These are phyloP conservation scores for Mucor circinelloides DNA, from an alignment of 371 early-diverging fungal genomes.

Conservation along the genomic window DNA sequence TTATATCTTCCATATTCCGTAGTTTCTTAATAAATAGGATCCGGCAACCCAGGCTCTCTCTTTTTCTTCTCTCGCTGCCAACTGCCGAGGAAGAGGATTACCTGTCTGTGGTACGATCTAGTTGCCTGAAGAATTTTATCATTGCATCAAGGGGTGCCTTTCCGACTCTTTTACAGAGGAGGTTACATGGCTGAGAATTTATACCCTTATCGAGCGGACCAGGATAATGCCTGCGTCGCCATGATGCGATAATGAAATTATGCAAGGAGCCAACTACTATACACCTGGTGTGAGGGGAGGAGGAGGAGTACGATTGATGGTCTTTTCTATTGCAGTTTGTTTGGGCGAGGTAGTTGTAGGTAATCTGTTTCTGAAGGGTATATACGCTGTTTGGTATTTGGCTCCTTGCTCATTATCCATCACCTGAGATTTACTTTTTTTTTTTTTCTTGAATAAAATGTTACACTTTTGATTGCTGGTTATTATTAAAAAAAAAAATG, in stretches of 20 bases:
- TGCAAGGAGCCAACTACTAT: neutral
- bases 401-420: slow-evolving; percentile 1
- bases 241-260: slow-evolving; percentile 24
- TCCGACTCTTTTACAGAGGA: neutral
- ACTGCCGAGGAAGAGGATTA: neutral
- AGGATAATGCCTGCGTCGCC: slow-evolving; percentile 32
- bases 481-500: neutral
- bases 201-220: slow-evolving; percentile 28
- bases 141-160: slow-evolving; percentile 28
- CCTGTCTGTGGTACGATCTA: neutral
- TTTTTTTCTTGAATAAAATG: neutral
- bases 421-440: neutral
- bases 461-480: neutral
- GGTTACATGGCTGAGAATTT: slow-evolving; percentile 23
- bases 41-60: neutral
- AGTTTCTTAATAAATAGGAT: slow-evolving; percentile 12
- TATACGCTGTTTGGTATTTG: neutral
- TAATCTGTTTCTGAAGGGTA: neutral
- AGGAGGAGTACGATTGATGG: neutral
- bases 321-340: neutral
- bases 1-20: neutral
- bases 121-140: slow-evolving; percentile 11
- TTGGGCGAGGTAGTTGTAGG: neutral
- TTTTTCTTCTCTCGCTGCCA: neutral
- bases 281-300: neutral